These are phyloP conservation scores for Quercus phellos DNA, from an alignment of 331 rosid species.

Conservation along the genomic window DNA sequence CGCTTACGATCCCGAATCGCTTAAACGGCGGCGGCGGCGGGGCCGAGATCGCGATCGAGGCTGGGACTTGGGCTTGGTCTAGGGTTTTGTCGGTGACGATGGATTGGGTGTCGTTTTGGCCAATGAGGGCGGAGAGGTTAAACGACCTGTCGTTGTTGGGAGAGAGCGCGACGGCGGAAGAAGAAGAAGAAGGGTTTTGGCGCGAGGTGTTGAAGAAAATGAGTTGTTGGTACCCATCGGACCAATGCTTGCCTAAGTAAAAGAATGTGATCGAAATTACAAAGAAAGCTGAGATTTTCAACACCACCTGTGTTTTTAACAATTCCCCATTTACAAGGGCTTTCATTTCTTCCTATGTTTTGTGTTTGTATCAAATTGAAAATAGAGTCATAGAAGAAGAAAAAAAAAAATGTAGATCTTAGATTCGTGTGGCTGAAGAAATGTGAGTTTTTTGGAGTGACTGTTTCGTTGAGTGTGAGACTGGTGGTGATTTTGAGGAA, in stretches of 20 bases:
- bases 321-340: slow-evolving; percentile 32
- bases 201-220: slow-evolving; percentile 49
- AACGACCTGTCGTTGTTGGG: slow-evolving; percentile 49
- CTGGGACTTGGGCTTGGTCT: slow-evolving; percentile 3
- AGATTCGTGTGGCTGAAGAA: neutral
- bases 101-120: slow-evolving; percentile 11
- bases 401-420: neutral
- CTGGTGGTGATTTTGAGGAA: too few species aligned
- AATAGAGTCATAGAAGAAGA: neutral
- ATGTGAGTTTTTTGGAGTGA: neutral
- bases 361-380: neutral
- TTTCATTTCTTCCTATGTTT: slow-evolving; percentile 22
- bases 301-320: slow-evolving; percentile 11
- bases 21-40: slow-evolving; percentile 15
- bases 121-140: slow-evolving; percentile 41
- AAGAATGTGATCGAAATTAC: slow-evolving; percentile 48
- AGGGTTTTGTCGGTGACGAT: neutral
- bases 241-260: slow-evolving; percentile 72
- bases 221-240: slow-evolving; percentile 58
- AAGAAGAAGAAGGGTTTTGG: slow-evolving; percentile 11
- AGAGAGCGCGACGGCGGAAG: slow-evolving; percentile 37
- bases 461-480: too few species aligned
- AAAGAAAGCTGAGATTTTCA: slow-evolving; percentile 42
- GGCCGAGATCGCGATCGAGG: neutral
- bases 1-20: slow-evolving; percentile 68